phyloP scores from a whole-genome alignment of 2,329 filamentous ascomycete species.

The Plectosphaerella plurivora region DNA sequence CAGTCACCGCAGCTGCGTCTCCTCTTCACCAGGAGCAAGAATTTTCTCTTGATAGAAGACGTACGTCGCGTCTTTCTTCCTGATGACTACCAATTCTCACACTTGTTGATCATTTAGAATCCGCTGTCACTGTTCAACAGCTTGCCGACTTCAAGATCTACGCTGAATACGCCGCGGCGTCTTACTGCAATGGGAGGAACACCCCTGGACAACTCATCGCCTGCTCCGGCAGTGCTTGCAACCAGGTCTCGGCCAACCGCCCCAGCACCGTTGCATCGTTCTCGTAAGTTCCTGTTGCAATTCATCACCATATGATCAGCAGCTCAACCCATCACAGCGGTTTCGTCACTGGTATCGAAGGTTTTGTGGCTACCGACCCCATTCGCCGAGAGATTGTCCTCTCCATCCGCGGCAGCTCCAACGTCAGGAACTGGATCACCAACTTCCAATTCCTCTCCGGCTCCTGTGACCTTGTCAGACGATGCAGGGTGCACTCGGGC shows the following conservation, averaged over 20 bases:
- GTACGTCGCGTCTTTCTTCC: constrained; percentile 5
- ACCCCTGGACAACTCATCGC: constrained; percentile 31
- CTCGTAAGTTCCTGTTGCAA: constrained; percentile 20
- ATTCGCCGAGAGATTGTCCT: constrained; percentile 50
- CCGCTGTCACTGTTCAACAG: constrained; percentile 22
- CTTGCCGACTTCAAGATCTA: constrained; percentile 40
- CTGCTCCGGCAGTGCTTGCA: constrained; percentile 40
- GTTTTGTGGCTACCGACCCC: constrained; percentile 47
- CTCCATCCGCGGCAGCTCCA: constrained; percentile 54
- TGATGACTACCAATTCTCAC: neutral
- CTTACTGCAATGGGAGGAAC: constrained; percentile 47
- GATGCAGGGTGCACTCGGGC: constrained; percentile 51
- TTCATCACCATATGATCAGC: neutral
- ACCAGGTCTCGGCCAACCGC: constrained; percentile 34
- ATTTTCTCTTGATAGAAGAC: constrained; percentile 20
- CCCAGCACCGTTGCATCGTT: constrained; percentile 34
- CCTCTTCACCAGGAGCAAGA: constrained; percentile 4
- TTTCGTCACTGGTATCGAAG: constrained; percentile 37
- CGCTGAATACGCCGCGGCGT: constrained; percentile 45
- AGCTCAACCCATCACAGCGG: constrained; percentile 20
- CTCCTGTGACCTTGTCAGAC: constrained; percentile 28
- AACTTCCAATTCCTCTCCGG: constrained; percentile 33
- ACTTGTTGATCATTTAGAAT: constrained; percentile 1
- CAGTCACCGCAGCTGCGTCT: constrained; percentile 7
- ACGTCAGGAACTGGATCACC: constrained; percentile 57